Evolutionary conservation across 2,329 filamentous ascomycete species (phyloP), one percentile per base, ranked within the genome.

Genomic region (Pseudopyricularia javanii): DNA sequence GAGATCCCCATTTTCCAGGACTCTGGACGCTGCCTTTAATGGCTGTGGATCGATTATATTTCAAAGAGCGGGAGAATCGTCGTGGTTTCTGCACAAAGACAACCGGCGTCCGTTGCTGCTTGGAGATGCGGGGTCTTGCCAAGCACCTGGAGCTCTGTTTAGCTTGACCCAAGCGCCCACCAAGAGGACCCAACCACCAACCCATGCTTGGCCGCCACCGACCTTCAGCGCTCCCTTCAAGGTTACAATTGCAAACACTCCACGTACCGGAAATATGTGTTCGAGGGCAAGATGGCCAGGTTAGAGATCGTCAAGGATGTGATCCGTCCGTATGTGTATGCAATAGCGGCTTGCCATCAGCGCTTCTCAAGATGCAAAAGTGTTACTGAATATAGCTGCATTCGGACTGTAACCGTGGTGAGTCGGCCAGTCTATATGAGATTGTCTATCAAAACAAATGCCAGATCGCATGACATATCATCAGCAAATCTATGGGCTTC

Each of bases 1-100:
- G 81, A 85, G 43, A 85, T 78, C 20, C 62, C 67, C 70, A 73
- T 73, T 15, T 28, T 54, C n/a, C n/a, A n/a, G n/a, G n/a, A n/a
- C n/a, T n/a, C n/a, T n/a, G n/a, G n/a, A n/a, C n/a, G n/a, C n/a
- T n/a, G n/a, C n/a, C n/a, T n/a, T n/a, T 4, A 24, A 22, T 26
- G 11, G 14, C 20, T 14, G 20, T 8, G 17, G 40, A 14, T 20
- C 40, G 11, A 20, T 26, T n/a, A 15, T 14, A 24, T 9, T 26
- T 43, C 15, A 6, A 24, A 24, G 40, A 14, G 12, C 12, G 6
- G 35, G 22, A 43, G 37, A 43, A n/a, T n/a, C n/a, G n/a, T n/a
- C n/a, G n/a, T n/a, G n/a, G n/a, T n/a, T n/a, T n/a, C n/a, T n/a
- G n/a, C n/a, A n/a, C n/a, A n/a, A n/a, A n/a, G n/a, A n/a, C n/a